Base-by-base conservation (phyloP, 495 filamentous ascomycete species). In the Clohesyomyces aquaticus region DNA sequence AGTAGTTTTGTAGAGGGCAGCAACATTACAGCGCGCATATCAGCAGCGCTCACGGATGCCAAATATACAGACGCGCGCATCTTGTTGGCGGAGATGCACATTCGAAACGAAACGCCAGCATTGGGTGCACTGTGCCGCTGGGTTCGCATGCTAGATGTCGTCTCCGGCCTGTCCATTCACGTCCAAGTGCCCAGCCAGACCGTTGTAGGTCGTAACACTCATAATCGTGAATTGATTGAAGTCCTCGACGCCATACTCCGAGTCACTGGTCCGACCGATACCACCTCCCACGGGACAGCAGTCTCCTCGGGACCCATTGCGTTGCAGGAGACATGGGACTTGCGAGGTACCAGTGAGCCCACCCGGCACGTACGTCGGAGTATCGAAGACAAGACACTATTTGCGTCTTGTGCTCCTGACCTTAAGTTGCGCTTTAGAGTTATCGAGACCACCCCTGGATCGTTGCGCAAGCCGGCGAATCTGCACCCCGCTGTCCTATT, bases 121-220 rank as follows among this genome's bases (percentile, higher is more conserved):
- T 69, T 81, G 8, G 79, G 79, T 3, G 76, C 79, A 1, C 69
- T 82, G 10, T 79, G 77, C 56, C 72, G 79, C 41, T 82, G 79
- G 79, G 79, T 82, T 29, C 67, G 79, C 48, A 79, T 81, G 53
- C 70, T 80, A 23, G 79, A 82, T 61, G 76, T 78, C 29, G 75
- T 79, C 47, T 79, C 75, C 67, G 77, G 78, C 8, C 60, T 80
- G 1, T n/a, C n/a, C n/a, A n/a, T n/a, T n/a, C n/a, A n/a, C n/a
- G n/a, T n/a, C n/a, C n/a, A n/a, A n/a, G n/a, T n/a, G n/a, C n/a
- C n/a, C n/a, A n/a, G n/a, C n/a, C n/a, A n/a, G n/a, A n/a, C n/a
- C n/a, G n/a, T n/a, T n/a, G n/a, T n/a, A n/a, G n/a, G n/a, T n/a
- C n/a, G 68, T 0, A 65, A 14, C 11, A 50, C 55, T 41, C 62